Evolutionary conservation across 371 early-diverging fungal genomes (phyloP).

Genomic region (Actinomucor elegans): DNA sequence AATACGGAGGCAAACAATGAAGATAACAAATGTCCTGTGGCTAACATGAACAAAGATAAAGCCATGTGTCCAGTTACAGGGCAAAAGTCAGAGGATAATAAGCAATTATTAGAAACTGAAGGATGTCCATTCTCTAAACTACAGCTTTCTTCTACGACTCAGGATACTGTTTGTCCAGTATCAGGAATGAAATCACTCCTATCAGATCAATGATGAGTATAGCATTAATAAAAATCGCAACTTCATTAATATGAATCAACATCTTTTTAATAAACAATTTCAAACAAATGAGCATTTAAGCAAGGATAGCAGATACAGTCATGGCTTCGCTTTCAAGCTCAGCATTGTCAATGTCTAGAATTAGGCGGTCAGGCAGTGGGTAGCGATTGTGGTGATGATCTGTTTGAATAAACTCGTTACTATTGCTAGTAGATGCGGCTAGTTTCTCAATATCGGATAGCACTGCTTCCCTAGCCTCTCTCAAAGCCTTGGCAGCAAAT

Average conservation of each 20-base stretch:
- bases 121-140: background rate
- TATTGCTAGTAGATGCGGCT: background rate
- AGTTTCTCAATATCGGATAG: background rate
- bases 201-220: too few species aligned
- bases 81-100: background rate
- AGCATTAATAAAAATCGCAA: background rate
- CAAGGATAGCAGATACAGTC: background rate
- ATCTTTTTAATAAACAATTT: too few species aligned
- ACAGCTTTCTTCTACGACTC: too few species aligned
- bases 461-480: too few species aligned
- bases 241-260: too few species aligned
- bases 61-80: slow-evolving; percentile 7
- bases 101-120: background rate
- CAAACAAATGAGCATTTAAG: background rate
- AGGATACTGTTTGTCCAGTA: too few species aligned
- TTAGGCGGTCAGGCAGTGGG: background rate
- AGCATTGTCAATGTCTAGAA: background rate
- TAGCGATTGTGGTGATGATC: background rate
- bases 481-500: slow-evolving; percentile 14
- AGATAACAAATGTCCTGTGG: background rate
- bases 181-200: too few species aligned
- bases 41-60: background rate
- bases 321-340: background rate
- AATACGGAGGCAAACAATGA: background rate
- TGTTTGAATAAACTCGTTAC: background rate